Base-by-base conservation (phyloP, 352 stramenopile species). In the Elongisporangium anandrum region DNA sequence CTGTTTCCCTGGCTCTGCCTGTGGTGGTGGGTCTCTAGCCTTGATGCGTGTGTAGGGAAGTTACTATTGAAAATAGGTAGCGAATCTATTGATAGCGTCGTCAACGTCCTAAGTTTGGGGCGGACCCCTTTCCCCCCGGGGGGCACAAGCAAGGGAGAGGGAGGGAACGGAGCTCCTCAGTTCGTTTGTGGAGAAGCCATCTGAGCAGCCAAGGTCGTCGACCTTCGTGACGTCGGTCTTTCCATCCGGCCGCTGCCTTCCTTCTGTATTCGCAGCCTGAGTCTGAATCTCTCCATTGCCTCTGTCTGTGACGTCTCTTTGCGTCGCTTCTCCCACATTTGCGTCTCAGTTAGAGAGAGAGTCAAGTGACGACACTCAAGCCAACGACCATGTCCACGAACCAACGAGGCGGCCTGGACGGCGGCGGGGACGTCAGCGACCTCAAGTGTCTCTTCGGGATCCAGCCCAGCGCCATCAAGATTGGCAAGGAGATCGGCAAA, bases 401-500 rank as follows among this genome's bases (percentile, higher is more conserved):
- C 59, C 65, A 73, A 53, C 65, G 56, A 17, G 68, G 69, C 38
- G 62, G 64, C 26, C 65, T 76, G 60, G 61, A 76, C 54, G 61
- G 68, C 17, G 70, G 74, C 51, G 26, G 66, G 47, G 65, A 59
- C 47, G 53, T 66, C 58, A 34, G 54, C 13, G 52, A 56, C 38
- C 6, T 60, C 57, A 59, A 67, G 24, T 59, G 61, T 38, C 69
- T 90, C 13, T 88, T 90, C 56, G 60, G 69, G 21, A 78, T 92
- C 57, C 77, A 89, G 47, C 60, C 83, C 15, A 51, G 63, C 13
- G 67, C 74, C 49, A 74, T 92, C 45, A 88, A 87, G 63, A 89
- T 93, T 47, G 79, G 81, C 48, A 79, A 81, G 38, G 84, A 93
- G 69, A 90, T 95, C 55, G 86, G 86, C 63, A 92, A 92, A 61